Conservation (phyloP, 176 grass and related monocot species). For the Triticum monococcum region DNA sequence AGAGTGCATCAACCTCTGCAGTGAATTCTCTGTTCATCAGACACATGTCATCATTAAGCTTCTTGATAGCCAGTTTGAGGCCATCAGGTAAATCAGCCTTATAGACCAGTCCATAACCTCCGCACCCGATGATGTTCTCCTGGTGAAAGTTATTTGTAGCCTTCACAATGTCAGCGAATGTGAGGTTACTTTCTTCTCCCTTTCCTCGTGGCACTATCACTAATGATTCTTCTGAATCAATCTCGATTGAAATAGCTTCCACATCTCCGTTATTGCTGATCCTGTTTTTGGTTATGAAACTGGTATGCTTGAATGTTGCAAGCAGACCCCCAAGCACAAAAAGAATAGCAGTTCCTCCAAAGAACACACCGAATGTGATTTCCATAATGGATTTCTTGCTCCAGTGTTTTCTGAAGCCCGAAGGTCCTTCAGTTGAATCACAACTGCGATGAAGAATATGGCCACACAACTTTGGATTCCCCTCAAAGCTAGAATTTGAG, state of each 20-base stretch:
- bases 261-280: not conserved
- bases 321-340: not conserved
- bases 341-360: constrained; percentile 23
- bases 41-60: constrained; percentile 53
- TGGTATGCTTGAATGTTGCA: not conserved
- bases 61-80: constrained; percentile 60
- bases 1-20: constrained; percentile 68
- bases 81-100: constrained; percentile 51
- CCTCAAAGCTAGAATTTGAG: constrained; percentile 32
- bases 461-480: constrained; percentile 55
- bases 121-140: constrained; percentile 65
- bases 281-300: not conserved
- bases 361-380: constrained; percentile 13
- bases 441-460: constrained; percentile 28
- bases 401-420: not conserved
- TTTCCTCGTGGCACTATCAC: constrained; percentile 14
- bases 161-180: constrained; percentile 49
- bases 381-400: constrained; percentile 12
- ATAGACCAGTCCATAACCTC: constrained; percentile 66
- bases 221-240: constrained; percentile 29
- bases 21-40: constrained; percentile 63
- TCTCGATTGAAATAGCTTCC: not conserved
- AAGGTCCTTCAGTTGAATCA: not conserved
- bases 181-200: constrained; percentile 30
- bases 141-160: constrained; percentile 68